Evolutionary conservation across 352 stramenopile genomes (phyloP).

Genomic region (Pythium biforme): DNA sequence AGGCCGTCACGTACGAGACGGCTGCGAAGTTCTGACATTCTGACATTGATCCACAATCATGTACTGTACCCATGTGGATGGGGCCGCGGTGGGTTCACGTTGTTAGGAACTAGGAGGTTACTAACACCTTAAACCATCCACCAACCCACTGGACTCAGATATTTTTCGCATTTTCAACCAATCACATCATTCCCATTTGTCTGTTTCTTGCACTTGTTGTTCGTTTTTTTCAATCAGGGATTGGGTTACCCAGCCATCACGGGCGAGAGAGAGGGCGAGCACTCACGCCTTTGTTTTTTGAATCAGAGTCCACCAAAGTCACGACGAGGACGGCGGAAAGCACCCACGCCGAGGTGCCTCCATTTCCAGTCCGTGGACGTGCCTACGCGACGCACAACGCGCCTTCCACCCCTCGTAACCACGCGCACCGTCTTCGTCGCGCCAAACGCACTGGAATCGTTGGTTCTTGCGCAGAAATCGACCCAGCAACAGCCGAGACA

Average conservation of each 20-base stretch:
- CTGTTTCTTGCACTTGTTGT: not conserved
- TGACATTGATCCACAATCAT: not conserved
- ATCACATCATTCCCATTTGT: not conserved
- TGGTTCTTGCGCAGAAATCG: not conserved
- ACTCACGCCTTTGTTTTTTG: constrained; percentile 3
- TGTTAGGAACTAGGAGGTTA: constrained; percentile 14
- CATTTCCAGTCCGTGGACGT: too few species aligned
- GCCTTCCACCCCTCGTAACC: not conserved
- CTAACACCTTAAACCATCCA: not conserved
- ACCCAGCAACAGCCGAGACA: not conserved
- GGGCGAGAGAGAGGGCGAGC: constrained; percentile 13
- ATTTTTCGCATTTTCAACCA: not conserved
- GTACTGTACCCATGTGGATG: not conserved
- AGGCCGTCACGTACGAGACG: constrained; percentile 19
- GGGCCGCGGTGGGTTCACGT: constrained; percentile 1
- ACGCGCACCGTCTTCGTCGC: not conserved
- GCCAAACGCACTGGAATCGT: not conserved
- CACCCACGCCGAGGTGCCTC: too few species aligned
- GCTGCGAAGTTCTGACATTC: not conserved
- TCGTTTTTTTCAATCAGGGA: constrained; percentile 1
- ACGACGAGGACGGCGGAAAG: too few species aligned
- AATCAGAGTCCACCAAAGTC: constrained; percentile 17
- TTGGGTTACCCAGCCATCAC: constrained; percentile 8
- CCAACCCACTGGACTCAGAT: not conserved
- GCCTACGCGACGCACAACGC: not conserved